These are phyloP conservation scores for Paraurostyla sp. DNA, from an alignment of 73 alveolate genomes.

Conservation along the genomic window DNA sequence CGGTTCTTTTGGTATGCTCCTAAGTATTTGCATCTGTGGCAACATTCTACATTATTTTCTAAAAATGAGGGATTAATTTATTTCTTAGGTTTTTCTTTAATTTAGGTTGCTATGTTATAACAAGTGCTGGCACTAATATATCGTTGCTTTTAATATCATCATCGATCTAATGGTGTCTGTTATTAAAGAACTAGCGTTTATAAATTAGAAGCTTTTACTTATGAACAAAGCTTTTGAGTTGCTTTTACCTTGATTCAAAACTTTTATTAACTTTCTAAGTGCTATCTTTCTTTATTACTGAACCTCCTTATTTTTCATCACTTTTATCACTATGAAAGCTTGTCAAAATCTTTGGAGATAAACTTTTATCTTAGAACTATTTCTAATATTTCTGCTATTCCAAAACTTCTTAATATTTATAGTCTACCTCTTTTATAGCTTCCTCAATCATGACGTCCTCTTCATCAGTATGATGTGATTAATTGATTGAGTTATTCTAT, in stretches of 20 bases:
- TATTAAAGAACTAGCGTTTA: not conserved
- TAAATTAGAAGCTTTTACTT: not conserved
- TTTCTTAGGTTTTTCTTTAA: too few species aligned
- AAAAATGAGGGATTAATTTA: too few species aligned
- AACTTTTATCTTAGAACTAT: not conserved
- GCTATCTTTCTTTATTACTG: not conserved
- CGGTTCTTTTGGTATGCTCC: too few species aligned
- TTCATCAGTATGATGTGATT: not conserved
- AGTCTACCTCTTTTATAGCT: not conserved
- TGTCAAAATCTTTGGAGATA: too few species aligned
- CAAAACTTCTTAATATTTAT: not conserved
- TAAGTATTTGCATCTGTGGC: too few species aligned
- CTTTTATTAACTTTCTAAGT: not conserved
- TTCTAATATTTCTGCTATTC: not conserved
- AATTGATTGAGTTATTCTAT: too few species aligned
- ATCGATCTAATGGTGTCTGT: too few species aligned
- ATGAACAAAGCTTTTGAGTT: not conserved
- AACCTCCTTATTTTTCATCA: not conserved
- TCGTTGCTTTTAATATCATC: too few species aligned
- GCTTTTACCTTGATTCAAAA: not conserved
- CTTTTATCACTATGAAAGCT: too few species aligned
- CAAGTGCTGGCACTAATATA: too few species aligned
- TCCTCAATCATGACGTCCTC: not conserved
- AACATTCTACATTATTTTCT: too few species aligned
- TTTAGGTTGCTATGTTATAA: too few species aligned